These are phyloP conservation scores for Epichloe hybrida DNA, from an alignment of 2,329 filamentous ascomycete species.

Conservation along the genomic window DNA sequence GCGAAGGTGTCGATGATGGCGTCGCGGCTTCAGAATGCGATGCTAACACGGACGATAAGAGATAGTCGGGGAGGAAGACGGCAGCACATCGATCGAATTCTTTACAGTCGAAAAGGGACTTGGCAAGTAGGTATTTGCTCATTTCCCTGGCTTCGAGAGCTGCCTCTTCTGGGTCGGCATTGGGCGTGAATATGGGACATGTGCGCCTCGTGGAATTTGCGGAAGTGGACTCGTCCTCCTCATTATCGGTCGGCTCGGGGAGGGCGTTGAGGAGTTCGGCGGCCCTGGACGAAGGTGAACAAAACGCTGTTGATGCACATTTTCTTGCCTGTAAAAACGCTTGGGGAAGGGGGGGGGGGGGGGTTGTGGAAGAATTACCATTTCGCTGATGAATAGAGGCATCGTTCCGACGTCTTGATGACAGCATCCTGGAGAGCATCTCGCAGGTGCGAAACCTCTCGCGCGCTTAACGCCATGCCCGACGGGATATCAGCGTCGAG, in stretches of 20 bases:
- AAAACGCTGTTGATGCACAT: no score
- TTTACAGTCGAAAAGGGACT: constrained; percentile 87
- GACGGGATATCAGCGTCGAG: neutral
- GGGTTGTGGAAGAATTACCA: constrained; percentile 53
- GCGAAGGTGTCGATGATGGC: constrained; percentile 22
- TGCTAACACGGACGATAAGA: constrained; percentile 52
- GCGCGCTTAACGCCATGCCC: constrained; percentile 39
- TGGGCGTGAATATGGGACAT: constrained; percentile 37
- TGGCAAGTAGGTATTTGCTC: constrained; percentile 76
- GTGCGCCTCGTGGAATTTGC: constrained; percentile 23
- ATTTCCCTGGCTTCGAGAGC: constrained; percentile 66
- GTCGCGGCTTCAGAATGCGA: constrained; percentile 26
- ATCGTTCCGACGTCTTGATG: constrained; percentile 83
- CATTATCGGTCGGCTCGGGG: constrained; percentile 40
- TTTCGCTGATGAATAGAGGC: constrained; percentile 91
- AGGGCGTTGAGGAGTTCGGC: constrained; percentile 86
- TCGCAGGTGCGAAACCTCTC: constrained; percentile 51
- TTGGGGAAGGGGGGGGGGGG: fast-evolving
- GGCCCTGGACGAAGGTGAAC: constrained; percentile 45
- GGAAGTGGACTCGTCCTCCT: constrained; percentile 29
- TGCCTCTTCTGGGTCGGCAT: constrained; percentile 58
- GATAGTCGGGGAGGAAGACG: constrained; percentile 71
- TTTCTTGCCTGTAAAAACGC: no score
- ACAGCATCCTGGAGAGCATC: constrained; percentile 71
- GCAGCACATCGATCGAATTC: constrained; percentile 90